phyloP scores from a whole-genome alignment of 1,284 basidiomycete genomes.

The Veloporphyrellus conicus region DNA sequence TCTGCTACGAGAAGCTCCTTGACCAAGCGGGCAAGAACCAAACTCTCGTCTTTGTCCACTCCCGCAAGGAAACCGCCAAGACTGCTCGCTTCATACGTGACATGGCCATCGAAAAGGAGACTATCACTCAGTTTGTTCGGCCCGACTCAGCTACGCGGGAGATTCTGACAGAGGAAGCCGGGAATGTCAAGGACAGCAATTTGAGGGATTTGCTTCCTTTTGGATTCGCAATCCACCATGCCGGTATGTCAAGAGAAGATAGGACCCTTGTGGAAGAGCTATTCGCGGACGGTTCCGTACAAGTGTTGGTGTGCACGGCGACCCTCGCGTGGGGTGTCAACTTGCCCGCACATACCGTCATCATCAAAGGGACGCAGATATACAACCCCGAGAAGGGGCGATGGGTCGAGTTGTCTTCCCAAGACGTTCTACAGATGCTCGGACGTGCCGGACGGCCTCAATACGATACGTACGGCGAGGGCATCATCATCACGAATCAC shows the following conservation, averaged over 20 bases:
- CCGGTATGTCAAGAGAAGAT: slow-evolving; percentile 96
- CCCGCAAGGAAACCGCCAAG: slow-evolving; percentile 91
- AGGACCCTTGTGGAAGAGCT: slow-evolving; percentile 92
- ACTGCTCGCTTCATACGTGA: slow-evolving; percentile 95
- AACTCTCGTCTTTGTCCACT: slow-evolving; percentile 95
- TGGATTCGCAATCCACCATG: slow-evolving; percentile 97
- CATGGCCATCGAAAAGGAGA: slow-evolving; percentile 94
- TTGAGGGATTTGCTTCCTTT: slow-evolving; percentile 91
- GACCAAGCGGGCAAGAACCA: slow-evolving; percentile 91
- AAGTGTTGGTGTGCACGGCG: slow-evolving; percentile 95
- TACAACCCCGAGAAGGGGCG: slow-evolving; percentile 99
- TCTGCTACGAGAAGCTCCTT: slow-evolving; percentile 97
- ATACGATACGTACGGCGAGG: slow-evolving; percentile 96
- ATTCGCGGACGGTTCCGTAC: slow-evolving; percentile 89
- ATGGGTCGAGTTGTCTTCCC: slow-evolving; percentile 94
- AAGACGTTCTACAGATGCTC: slow-evolving; percentile 98
- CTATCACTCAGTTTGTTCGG: slow-evolving; percentile 91
- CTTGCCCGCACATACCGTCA: slow-evolving; percentile 94
- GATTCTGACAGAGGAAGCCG: slow-evolving; percentile 81
- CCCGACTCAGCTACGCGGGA: slow-evolving; percentile 86
- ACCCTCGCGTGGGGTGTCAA: slow-evolving; percentile 99
- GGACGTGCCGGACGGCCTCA: slow-evolving; percentile 97
- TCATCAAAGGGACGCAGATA: slow-evolving; percentile 99
- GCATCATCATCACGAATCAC: slow-evolving; percentile 98
- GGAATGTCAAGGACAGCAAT: slow-evolving; percentile 80